Evolutionary conservation across 768 basidiomycete species (phyloP), one percentile per base, ranked within the genome.

Genomic region (Tylopilus rubrobrunneus): DNA sequence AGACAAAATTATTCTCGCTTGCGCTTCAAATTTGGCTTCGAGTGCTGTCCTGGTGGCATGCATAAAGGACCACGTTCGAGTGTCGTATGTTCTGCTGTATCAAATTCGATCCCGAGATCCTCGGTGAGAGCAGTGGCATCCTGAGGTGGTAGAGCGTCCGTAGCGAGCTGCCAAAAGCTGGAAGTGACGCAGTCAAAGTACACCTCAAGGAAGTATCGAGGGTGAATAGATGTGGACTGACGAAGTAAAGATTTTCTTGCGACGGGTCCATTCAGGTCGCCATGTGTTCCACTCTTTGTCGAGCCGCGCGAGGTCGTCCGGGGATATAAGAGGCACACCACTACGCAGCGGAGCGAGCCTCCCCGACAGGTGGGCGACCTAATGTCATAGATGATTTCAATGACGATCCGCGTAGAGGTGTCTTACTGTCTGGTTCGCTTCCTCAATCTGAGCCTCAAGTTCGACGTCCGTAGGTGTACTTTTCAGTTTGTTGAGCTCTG

Each of bases 211-310:
- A 21, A 34, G 12, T 4, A 21, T 21, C 5, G 4, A 4, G 1
- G 11, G 21, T 23, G 46, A n/a, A 7, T 39, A 43, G 48, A 51
- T 53, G 55, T 33, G 11, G 36, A 69, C 69, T 63, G 37, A 69
- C 68, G 67, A 61, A 25, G 25, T 67, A 45, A 92, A 96, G 3
- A 87, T 72, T 66, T 89, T 93, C 64, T 79, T 82, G 51, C 93
- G 77, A 23, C 79, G 76, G 33, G 81, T 68, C 93, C 93, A 96
- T 72, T 93, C 87, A 4, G 78, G 76, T 56, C 87, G 76, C 92
- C 92, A 95, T 63, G 79, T 83, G 7, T 62, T 71, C 87, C 92
- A 94, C 31, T 93, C 88, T 1, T 70, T 66, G 55, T 93, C 85
- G 49, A 94, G 73, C 55, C 76, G 72, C 15, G 78, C 80, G 17